Evolutionary conservation across 768 basidiomycete species (phyloP), one percentile per base, ranked within the genome.

Genomic region (Suillus weaverae): DNA sequence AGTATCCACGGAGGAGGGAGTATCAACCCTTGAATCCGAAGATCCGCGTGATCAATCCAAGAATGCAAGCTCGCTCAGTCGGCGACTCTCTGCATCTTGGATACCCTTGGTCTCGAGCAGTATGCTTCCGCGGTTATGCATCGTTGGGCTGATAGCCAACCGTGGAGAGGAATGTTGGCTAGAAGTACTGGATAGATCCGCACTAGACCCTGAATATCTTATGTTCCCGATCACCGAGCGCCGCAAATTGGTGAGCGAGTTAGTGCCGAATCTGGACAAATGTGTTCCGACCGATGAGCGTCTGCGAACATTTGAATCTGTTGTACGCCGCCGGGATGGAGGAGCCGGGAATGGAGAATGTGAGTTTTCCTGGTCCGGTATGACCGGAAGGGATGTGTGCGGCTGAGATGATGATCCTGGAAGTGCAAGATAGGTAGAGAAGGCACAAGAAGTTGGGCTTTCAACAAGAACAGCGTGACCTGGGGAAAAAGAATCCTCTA

Each of bases 51-150:
- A 65, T 76, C 74, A 76, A 67, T 77, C 68, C 71, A 89, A 75
- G 71, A 91, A 92, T 62, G 89, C 89, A 70, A 90, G 72, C 78
- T 92, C 90, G 51, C 87, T 86, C 80, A 91, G 77, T 73, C 89
- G 78, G 74, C 89, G 78, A 67, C 81, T 83, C 79, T 92, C 90
- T 13, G 85, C 87, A 66, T 92, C 89, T 71, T 84, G 78, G 46
- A 92, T 90, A 46, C 74, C 76, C 56, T 70, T 80, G 62, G 84
- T 77, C 76, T 87, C 81, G 39, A 79, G 60, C 65, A 86, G 59
- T 61, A 92, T 90, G 62, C 80, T 86, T 54, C 82, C 88, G 20
- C 78, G 72, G 66, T 77, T 86, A 70, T 92, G 85, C 63, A 90
- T 82, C 54, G 83, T 86, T 41, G 89, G 87, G 62, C 79, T 77